These are phyloP conservation scores for Eragrostis curvula DNA, from an alignment of 176 grass and related monocot genomes.

Conservation along the genomic window DNA sequence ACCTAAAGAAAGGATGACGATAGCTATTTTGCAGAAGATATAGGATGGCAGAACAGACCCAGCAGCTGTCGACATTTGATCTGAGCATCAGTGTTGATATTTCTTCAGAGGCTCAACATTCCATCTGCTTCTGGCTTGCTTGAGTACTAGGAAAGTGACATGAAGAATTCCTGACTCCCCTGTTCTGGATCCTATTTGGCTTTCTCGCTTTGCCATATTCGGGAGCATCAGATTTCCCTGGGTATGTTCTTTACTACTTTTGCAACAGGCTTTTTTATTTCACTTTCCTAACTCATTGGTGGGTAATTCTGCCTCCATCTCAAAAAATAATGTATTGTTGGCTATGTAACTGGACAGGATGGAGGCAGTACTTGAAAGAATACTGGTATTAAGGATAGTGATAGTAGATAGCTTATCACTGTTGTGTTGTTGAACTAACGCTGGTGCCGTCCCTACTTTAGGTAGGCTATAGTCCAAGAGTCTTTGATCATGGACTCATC, in stretches of 20 bases:
- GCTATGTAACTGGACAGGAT: too few relatives aligned
- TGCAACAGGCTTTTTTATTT: background rate
- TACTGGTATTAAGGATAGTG: background rate
- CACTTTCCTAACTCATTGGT: background rate
- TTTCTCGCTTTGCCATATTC: constrained; percentile 2
- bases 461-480: constrained; percentile 3
- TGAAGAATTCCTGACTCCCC: background rate
- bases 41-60: background rate
- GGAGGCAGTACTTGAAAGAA: too few relatives aligned
- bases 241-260: constrained; percentile 22
- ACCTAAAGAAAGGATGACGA: background rate
- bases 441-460: background rate
- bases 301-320: background rate
- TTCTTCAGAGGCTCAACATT: background rate
- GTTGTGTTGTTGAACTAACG: background rate
- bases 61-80: background rate
- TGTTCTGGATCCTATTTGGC: constrained; percentile 16
- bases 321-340: too few relatives aligned
- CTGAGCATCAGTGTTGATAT: background rate
- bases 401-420: background rate
- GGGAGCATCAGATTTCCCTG: background rate
- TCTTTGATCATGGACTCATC: background rate
- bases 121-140: background rate
- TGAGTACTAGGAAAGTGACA: background rate
- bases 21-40: background rate